Percentiles rank a stretch among this genome's conserved stretches.
These are phyloP conservation scores for Heracleum sosnowskyi DNA, from an alignment of 129 eudicot genomes.

Conservation along the genomic window DNA sequence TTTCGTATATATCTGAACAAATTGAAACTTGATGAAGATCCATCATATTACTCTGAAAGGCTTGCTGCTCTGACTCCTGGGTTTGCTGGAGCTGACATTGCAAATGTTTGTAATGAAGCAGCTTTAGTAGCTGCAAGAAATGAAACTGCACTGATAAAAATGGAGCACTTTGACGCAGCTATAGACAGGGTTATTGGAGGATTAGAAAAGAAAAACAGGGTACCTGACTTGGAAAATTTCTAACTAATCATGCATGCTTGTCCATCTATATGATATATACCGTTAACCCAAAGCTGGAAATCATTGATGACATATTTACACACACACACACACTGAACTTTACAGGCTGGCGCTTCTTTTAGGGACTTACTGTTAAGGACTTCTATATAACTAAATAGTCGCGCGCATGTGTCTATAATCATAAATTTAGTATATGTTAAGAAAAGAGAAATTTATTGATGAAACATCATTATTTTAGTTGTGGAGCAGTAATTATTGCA, in stretches of 20 bases:
- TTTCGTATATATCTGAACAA: slow-evolving; percentile 59
- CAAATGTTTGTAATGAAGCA: slow-evolving; percentile 86
- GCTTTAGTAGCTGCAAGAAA: slow-evolving; percentile 71
- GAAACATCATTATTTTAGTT: background rate
- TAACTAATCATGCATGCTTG: background rate
- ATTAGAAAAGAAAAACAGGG: slow-evolving; percentile 78
- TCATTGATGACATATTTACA: background rate
- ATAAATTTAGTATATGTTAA: background rate
- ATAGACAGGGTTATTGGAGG: slow-evolving; percentile 79
- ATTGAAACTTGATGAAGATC: slow-evolving; percentile 60
- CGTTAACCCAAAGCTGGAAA: background rate
- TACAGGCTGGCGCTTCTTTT: background rate
- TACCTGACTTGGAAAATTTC: slow-evolving; percentile 2
- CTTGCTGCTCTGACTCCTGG: slow-evolving; percentile 88
- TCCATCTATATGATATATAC: background rate
- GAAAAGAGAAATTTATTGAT: background rate
- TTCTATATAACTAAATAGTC: no score
- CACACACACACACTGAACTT: background rate
- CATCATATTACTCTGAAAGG: slow-evolving; percentile 59
- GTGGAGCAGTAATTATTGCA: background rate
- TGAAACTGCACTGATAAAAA: slow-evolving; percentile 40
- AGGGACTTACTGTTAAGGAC: background rate
- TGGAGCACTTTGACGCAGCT: slow-evolving; percentile 76
- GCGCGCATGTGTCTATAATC: no score
- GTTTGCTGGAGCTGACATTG: slow-evolving; percentile 85